phyloP scores from a whole-genome alignment of 441 rosid genomes.

The Populus hybrid region DNA sequence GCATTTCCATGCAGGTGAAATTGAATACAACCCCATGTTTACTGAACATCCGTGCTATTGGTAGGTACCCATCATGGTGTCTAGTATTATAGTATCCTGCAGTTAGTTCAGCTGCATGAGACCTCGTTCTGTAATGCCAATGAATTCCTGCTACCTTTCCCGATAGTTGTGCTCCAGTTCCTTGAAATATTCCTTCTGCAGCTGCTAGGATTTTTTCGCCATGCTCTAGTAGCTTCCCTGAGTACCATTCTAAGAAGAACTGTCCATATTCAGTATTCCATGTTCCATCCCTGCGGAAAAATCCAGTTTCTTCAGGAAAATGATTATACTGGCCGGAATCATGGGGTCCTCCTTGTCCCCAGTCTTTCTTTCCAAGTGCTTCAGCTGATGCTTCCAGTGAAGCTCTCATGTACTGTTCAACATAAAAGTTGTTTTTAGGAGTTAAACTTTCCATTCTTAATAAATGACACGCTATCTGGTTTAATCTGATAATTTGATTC shows the following conservation, averaged over 20 bases:
- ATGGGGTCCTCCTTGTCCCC: slow-evolving; percentile 84
- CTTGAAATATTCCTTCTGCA: slow-evolving; percentile 66
- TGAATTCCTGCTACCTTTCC: slow-evolving; percentile 93
- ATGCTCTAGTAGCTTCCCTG: slow-evolving; percentile 64
- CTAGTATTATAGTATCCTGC: slow-evolving; percentile 90
- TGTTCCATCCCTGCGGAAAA: slow-evolving; percentile 76
- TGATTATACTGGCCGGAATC: slow-evolving; percentile 86
- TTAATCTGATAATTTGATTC: background rate
- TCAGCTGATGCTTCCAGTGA: slow-evolving; percentile 83
- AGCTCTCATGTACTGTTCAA: slow-evolving; percentile 79
- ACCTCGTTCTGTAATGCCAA: slow-evolving; percentile 92
- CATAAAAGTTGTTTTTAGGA: slow-evolving; percentile 20
- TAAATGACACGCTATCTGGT: background rate
- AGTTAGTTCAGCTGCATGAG: slow-evolving; percentile 93
- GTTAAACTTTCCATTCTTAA: slow-evolving; percentile 8
- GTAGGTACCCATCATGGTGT: slow-evolving; percentile 66
- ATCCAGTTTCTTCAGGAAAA: slow-evolving; percentile 76
- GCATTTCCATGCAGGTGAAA: slow-evolving; percentile 99
- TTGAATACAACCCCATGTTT: slow-evolving; percentile 67
- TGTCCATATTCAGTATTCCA: slow-evolving; percentile 82
- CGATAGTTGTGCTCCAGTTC: slow-evolving; percentile 61
- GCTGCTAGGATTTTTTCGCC: slow-evolving; percentile 74
- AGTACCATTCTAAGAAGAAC: slow-evolving; percentile 90
- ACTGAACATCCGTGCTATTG: slow-evolving; percentile 67
- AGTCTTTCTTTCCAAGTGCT: slow-evolving; percentile 51